Base-by-base conservation (phyloP, 805 yeast genomes). In the Torulaspora gathmanii region DNA sequence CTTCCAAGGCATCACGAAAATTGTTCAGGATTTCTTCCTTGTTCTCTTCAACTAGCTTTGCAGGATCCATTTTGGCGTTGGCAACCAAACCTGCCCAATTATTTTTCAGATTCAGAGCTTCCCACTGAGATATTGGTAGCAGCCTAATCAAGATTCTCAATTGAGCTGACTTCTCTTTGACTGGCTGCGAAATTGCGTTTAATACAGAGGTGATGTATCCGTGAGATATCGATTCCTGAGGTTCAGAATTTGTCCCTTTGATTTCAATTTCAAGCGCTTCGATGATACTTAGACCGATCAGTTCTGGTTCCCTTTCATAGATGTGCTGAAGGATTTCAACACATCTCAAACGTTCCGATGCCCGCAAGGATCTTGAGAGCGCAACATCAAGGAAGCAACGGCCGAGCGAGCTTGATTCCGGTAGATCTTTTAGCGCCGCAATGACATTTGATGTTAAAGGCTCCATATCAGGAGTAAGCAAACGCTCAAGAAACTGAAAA, bases 21-120 rank as follows among this genome's bases (percentile, higher is more conserved):
- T 42, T 54, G 33, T 38, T 53, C 16, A 59, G 45, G 7, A 58
- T 48, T 40, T 57, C 29, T 3, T 49, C 36, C 45, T 62, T 55
- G 61, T 61, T 43, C 22, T 58, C 49, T 46, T 57, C 46, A 2
- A 83, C 76, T 26, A 87, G 60, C 1, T 55, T 52, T 12, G 84
- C 84, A 2, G 96, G 86, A 59, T 90, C 95, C 25, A 74, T 55
- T 1, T 65, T 58, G 6, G 84, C 74, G 37, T 77, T 69, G 55
- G 82, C 77, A 29, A 80, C 80, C 33, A 88, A 64, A 0, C 85
- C 85, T 27, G 88, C 83, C 98, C 98, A 91, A 1, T 83, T 82
- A 48, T 75, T 67, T 60, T 70, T 67, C 50, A 63, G 46, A 36
- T 64, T 51, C n/a, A 77, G 59, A 2, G 53, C 42, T 2, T 55